These are phyloP conservation scores for Hypoxylon lienhwacheense DNA, from an alignment of 495 filamentous ascomycete genomes.

Conservation along the genomic window DNA sequence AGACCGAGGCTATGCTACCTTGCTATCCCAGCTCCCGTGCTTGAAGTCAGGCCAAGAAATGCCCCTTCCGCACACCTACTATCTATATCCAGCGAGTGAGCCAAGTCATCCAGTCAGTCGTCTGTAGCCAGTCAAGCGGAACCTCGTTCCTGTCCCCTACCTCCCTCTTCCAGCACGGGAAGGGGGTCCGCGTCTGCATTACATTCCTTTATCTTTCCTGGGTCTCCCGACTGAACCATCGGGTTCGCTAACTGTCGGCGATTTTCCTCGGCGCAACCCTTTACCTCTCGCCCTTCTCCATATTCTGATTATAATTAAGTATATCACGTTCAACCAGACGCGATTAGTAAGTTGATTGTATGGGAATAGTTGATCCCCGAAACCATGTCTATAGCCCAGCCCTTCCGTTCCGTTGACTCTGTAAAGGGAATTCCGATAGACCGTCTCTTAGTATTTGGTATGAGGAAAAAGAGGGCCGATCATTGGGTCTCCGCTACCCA, in stretches of 20 bases:
- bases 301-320: conserved; percentile 33
- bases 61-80: too few relatives aligned
- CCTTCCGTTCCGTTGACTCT: not conserved
- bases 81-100: too few relatives aligned
- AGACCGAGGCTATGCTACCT: too few relatives aligned
- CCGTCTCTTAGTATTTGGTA: conserved; percentile 1
- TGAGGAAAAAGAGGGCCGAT: not conserved
- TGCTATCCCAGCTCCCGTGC: too few relatives aligned
- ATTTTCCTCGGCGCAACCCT: conserved; percentile 17
- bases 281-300: too few relatives aligned
- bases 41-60: too few relatives aligned
- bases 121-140: too few relatives aligned
- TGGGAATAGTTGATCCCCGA: conserved; percentile 5
- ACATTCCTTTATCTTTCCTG: too few relatives aligned
- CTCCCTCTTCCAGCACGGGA: too few relatives aligned
- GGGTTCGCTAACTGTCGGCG: not conserved
- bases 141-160: too few relatives aligned
- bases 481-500: conserved; percentile 2
- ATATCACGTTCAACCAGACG: conserved; percentile 15
- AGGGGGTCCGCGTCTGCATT: too few relatives aligned
- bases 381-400: not conserved
- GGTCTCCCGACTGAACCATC: not conserved
- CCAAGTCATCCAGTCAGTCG: too few relatives aligned
- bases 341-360: conserved; percentile 1
- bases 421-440: not conserved